Evolutionary conservation across 2,329 filamentous ascomycete genomes (phyloP).

Genomic region (Epichloe scottii): DNA sequence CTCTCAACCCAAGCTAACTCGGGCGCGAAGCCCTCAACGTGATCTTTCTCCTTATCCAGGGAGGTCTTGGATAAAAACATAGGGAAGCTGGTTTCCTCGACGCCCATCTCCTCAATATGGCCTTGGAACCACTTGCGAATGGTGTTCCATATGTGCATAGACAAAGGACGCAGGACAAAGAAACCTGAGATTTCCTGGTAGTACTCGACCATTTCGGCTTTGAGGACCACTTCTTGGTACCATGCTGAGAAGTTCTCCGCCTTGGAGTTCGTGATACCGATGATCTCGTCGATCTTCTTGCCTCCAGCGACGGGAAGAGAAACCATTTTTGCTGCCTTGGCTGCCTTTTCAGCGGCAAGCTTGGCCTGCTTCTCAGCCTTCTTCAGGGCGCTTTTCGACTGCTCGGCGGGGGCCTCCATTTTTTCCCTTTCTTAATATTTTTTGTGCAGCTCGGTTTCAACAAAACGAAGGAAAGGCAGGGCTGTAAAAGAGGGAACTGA

Average conservation of each 20-base stretch:
- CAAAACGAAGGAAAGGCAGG: neutral
- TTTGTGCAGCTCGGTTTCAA: neutral
- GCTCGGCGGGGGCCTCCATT: conserved; percentile 22
- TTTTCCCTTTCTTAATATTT: neutral
- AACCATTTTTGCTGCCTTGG: conserved; percentile 46
- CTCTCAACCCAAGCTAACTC: conserved; percentile 84
- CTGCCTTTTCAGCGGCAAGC: conserved; percentile 47
- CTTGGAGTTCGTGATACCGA: conserved; percentile 81
- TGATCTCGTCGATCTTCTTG: conserved; percentile 56
- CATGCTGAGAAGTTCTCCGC: conserved; percentile 80
- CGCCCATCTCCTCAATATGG: conserved; percentile 79
- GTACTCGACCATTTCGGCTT: conserved; percentile 96
- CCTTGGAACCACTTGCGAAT: conserved; percentile 56
- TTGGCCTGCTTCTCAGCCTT: conserved; percentile 54
- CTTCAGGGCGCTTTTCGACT: conserved; percentile 51
- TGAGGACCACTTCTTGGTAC: conserved; percentile 96
- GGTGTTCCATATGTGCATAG: conserved; percentile 55
- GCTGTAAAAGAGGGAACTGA: neutral
- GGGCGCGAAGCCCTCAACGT: conserved; percentile 96
- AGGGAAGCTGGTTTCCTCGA: conserved; percentile 93
- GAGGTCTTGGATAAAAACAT: conserved; percentile 92
- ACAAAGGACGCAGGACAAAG: conserved; percentile 72
- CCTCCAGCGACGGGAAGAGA: conserved; percentile 39
- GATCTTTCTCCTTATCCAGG: conserved; percentile 78
- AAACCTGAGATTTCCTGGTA: conserved; percentile 90